Evolutionary conservation across 306 rosid genomes (phyloP).

Genomic region (Cicer chorassanicum): DNA sequence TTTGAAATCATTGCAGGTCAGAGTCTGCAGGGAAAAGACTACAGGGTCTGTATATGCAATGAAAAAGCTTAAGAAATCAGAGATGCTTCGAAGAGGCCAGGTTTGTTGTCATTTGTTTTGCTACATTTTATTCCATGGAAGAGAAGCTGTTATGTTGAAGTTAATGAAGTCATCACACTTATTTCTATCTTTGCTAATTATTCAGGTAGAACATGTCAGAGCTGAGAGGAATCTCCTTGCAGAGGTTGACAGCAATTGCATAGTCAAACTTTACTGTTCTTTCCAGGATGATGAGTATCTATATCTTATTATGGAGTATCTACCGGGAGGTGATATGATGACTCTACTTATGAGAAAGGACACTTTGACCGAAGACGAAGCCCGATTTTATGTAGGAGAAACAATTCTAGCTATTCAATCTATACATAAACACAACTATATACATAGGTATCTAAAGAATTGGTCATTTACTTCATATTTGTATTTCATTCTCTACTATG

Average conservation of each 20-base stretch:
- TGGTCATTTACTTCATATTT: conserved; percentile 14
- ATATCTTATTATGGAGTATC: conserved; percentile 95
- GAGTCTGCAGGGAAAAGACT: conserved; percentile 81
- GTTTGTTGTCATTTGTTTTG: conserved; percentile 52
- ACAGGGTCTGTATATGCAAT: conserved; percentile 89
- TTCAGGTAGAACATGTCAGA: conserved; percentile 95
- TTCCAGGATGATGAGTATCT: conserved; percentile 90
- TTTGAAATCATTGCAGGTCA: conserved; percentile 68
- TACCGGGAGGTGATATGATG: conserved; percentile 99
- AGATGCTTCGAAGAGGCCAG: conserved; percentile 99
- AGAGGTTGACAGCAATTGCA: conserved; percentile 96
- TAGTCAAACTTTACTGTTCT: conserved; percentile 93
- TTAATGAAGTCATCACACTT: conserved; percentile 34
- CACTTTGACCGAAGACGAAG: conserved; percentile 84
- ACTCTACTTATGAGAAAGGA: conserved; percentile 98
- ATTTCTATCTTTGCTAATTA: conserved; percentile 31
- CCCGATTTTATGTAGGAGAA: conserved; percentile 89
- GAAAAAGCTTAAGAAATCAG: conserved; percentile 97
- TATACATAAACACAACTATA: conserved; percentile 91
- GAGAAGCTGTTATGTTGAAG: not conserved
- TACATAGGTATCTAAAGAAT: conserved; percentile 72
- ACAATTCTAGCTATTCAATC: conserved; percentile 92
- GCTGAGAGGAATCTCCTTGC: conserved; percentile 98
- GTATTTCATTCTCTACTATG: not conserved
- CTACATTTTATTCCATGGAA: conserved; percentile 5